Conservation (phyloP, 371 early-diverging fungal genomes). For the Blastocladiella emersonii region DNA sequence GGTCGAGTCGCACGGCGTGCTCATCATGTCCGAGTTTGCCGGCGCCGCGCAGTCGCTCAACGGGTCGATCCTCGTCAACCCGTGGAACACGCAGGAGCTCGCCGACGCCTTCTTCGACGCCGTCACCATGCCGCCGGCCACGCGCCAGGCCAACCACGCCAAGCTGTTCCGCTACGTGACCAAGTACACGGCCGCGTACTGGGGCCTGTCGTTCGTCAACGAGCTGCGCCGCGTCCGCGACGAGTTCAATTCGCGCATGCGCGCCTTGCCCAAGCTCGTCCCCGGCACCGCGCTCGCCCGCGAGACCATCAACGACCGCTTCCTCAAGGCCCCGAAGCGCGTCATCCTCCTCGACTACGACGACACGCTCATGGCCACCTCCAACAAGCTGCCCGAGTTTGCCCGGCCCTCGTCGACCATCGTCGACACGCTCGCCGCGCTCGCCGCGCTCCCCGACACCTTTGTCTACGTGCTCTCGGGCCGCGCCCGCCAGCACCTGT, state of each 20-base stretch:
- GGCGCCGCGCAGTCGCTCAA: constrained; percentile 97
- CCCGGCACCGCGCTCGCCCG: constrained; percentile 30
- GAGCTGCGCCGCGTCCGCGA: constrained; percentile 69
- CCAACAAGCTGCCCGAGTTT: constrained; percentile 58
- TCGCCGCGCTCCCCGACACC: constrained; percentile 61
- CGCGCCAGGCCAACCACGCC: constrained; percentile 68
- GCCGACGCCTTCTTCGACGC: constrained; percentile 82
- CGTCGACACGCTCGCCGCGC: constrained; percentile 45
- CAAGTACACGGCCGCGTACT: constrained; percentile 96
- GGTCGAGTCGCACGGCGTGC: constrained; percentile 62
- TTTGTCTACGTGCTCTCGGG: constrained; percentile 89
- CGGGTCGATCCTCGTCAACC: constrained; percentile 93
- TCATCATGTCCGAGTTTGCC: constrained; percentile 97
- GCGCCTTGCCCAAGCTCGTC: constrained; percentile 28
- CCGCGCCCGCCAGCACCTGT: constrained; percentile 65
- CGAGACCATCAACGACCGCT: constrained; percentile 13
- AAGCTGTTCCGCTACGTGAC: constrained; percentile 86
- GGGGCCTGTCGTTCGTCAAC: constrained; percentile 90
- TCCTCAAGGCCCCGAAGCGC: constrained; percentile 32
- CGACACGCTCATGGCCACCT: background rate
- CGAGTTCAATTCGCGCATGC: constrained; percentile 49
- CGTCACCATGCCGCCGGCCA: constrained; percentile 75
- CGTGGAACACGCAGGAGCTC: constrained; percentile 96
- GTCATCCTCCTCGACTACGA: constrained; percentile 89
- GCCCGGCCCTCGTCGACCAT: constrained; percentile 59